Conservation (phyloP, 495 filamentous ascomycete species). For the Talaromyces ruber region DNA sequence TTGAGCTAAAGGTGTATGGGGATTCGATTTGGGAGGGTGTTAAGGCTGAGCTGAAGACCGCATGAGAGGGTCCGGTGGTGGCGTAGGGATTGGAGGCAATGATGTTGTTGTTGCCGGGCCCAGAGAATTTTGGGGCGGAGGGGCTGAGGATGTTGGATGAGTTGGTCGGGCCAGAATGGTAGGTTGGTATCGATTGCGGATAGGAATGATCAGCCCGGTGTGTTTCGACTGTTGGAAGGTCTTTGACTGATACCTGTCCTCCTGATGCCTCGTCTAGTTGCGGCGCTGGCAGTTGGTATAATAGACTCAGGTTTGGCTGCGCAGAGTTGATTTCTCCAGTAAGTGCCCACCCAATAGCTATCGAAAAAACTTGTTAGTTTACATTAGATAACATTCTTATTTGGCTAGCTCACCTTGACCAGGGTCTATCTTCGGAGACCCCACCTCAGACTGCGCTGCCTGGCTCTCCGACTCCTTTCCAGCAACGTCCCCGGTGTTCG, state of each 20-base stretch:
- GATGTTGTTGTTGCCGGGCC: neutral
- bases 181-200: neutral
- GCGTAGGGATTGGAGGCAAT: neutral
- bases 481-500: slow-evolving; percentile 16
- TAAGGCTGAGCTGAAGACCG: neutral
- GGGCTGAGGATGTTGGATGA: neutral
- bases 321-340: slow-evolving; percentile 77
- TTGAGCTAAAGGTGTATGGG: neutral
- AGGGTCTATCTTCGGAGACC: slow-evolving; percentile 38
- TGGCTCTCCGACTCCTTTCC: slow-evolving; percentile 18
- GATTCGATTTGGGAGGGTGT: neutral
- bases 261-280: slow-evolving; percentile 12
- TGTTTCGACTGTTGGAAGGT: neutral
- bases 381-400: slow-evolving; percentile 17
- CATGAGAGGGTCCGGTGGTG: neutral
- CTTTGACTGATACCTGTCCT: neutral
- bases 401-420: slow-evolving; percentile 38
- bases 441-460: slow-evolving; percentile 13
- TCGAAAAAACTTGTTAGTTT: slow-evolving; percentile 20
- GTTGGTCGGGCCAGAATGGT: neutral
- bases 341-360: slow-evolving; percentile 67
- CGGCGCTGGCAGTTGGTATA: slow-evolving; percentile 50
- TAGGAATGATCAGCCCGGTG: neutral
- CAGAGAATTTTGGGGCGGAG: neutral
- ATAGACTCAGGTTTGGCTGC: slow-evolving; percentile 65